Evolutionary conservation across 208 protist species (phyloP).

Genomic region (Novymonas esmeraldas): DNA sequence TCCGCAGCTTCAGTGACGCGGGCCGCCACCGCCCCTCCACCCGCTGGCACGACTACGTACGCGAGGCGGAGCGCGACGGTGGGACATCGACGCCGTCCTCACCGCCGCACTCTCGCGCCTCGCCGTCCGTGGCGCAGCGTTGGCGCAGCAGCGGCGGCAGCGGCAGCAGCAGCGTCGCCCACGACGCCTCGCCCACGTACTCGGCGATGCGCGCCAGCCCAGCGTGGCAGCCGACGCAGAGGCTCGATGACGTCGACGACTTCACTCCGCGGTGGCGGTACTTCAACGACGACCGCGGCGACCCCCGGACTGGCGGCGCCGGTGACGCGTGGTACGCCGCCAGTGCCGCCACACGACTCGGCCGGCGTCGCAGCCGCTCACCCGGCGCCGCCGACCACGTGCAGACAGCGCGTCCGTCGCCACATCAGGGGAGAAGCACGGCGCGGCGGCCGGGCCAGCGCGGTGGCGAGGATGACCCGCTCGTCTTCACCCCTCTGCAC

Average conservation of each 20-base stretch:
- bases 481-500: slow-evolving; percentile 25
- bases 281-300: slow-evolving; percentile 21
- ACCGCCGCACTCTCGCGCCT: background rate
- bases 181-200: slow-evolving; percentile 4
- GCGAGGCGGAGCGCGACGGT: slow-evolving; percentile 15
- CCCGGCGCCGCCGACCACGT: background rate
- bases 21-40: slow-evolving; percentile 31
- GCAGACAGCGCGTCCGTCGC: background rate
- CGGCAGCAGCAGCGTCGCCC: background rate
- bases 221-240: background rate
- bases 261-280: slow-evolving; percentile 19
- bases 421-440: background rate
- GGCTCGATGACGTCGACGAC: slow-evolving; percentile 23
- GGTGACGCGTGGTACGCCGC: background rate
- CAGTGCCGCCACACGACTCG: background rate
- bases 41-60: slow-evolving; percentile 46
- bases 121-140: slow-evolving; percentile 1
- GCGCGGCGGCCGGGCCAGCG: background rate
- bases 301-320: background rate
- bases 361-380: background rate
- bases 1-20: slow-evolving; percentile 11
- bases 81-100: background rate
- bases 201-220: slow-evolving; percentile 12
- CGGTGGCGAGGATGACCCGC: slow-evolving; percentile 3
- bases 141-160: background rate